Evolutionary conservation across 1,284 basidiomycete species (phyloP).

Genomic region (Cryptococcus sp.): DNA sequence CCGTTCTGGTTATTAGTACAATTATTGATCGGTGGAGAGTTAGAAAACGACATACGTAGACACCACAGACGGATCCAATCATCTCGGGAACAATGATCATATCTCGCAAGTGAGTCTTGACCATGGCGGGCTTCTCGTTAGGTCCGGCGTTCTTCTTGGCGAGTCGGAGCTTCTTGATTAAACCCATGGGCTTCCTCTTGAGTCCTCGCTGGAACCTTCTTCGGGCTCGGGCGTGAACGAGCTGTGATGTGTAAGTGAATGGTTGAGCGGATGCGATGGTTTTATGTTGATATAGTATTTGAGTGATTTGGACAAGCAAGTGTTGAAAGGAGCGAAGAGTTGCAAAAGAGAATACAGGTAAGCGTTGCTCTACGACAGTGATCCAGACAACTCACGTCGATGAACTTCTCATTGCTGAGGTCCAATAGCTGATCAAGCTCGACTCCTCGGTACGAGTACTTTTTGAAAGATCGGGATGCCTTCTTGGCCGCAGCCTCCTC

Average conservation of each 20-base stretch:
- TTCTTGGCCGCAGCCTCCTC: slow-evolving; percentile 87
- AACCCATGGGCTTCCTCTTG: slow-evolving; percentile 96
- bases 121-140: slow-evolving; percentile 96
- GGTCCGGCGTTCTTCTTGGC: slow-evolving; percentile 98
- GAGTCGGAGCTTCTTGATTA: slow-evolving; percentile 99
- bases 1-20: slow-evolving; percentile 41
- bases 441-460: slow-evolving; percentile 96
- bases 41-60: slow-evolving; percentile 59
- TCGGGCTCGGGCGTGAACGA: slow-evolving; percentile 97
- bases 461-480: slow-evolving; percentile 97
- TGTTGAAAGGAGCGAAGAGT: background rate
- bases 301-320: slow-evolving; percentile 1
- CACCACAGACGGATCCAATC: slow-evolving; percentile 94
- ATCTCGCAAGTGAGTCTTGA: slow-evolving; percentile 99
- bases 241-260: slow-evolving; percentile 53
- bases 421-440: slow-evolving; percentile 97
- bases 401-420: slow-evolving; percentile 84
- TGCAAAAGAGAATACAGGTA: background rate
- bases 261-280: slow-evolving; percentile 3
- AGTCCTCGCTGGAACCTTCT: slow-evolving; percentile 98
- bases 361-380: background rate
- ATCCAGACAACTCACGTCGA: slow-evolving; percentile 37
- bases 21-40: too few relatives aligned
- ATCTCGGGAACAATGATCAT: slow-evolving; percentile 99
- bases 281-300: slow-evolving; percentile 1